phyloP scores from a whole-genome alignment of 2,329 filamentous ascomycete genomes.

The Aspergillus fijiensis region DNA sequence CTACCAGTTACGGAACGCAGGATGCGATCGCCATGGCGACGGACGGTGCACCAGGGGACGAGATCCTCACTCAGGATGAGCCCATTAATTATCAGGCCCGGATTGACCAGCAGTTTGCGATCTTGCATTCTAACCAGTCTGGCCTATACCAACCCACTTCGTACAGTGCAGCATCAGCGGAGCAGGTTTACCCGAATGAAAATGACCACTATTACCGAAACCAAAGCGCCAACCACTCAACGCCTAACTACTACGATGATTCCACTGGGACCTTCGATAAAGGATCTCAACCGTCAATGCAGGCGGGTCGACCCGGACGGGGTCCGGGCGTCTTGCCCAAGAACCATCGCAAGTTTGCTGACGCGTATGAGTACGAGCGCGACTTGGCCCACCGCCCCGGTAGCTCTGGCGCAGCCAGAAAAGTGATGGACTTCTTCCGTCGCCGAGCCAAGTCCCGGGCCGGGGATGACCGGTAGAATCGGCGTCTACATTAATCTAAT shows the following conservation, averaged over 20 bases:
- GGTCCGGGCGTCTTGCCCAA: slow-evolving; percentile 70
- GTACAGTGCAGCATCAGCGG: slow-evolving; percentile 30
- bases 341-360: slow-evolving; percentile 79
- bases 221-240: slow-evolving; percentile 34
- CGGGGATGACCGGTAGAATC: slow-evolving; percentile 40
- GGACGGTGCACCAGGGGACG: slow-evolving; percentile 30
- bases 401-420: slow-evolving; percentile 80
- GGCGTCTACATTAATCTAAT: slow-evolving; percentile 15
- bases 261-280: slow-evolving; percentile 44
- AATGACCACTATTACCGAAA: slow-evolving; percentile 33
- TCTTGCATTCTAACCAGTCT: slow-evolving; percentile 36
- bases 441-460: slow-evolving; percentile 75
- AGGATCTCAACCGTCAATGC: slow-evolving; percentile 43
- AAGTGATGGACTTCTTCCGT: slow-evolving; percentile 98
- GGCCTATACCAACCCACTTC: slow-evolving; percentile 28
- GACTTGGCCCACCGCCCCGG: slow-evolving; percentile 66
- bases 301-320: slow-evolving; percentile 39
- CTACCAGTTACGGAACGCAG: slow-evolving; percentile 34
- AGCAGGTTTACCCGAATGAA: slow-evolving; percentile 33
- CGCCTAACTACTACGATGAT: slow-evolving; percentile 50
- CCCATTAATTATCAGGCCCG: slow-evolving; percentile 42
- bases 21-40: slow-evolving; percentile 31
- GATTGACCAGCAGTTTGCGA: slow-evolving; percentile 45
- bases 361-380: slow-evolving; percentile 77
- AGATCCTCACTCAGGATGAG: slow-evolving; percentile 25